phyloP scores from a whole-genome alignment of 2,329 filamentous ascomycete genomes.

The Hypoxylon sp. region DNA sequence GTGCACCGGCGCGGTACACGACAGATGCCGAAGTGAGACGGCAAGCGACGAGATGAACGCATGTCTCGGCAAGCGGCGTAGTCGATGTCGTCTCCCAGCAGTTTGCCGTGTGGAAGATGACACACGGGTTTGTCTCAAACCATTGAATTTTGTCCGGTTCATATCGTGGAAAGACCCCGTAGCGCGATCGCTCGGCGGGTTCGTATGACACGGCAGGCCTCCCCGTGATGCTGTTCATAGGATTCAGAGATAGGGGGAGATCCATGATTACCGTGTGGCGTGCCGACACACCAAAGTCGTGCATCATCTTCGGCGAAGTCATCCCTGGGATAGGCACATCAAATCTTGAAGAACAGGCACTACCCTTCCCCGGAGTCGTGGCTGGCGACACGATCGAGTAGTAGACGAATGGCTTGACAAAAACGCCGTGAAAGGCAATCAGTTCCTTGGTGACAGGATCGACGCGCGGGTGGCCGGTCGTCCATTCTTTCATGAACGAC shows the following conservation, averaged over 20 bases:
- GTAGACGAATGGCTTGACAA: conserved; percentile 70
- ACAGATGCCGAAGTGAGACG: conserved; percentile 71
- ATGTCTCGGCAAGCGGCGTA: conserved; percentile 42
- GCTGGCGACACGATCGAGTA: conserved; percentile 60
- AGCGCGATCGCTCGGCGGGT: conserved; percentile 63
- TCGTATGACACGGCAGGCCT: conserved; percentile 68
- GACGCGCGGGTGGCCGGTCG: conserved; percentile 73
- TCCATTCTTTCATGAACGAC: conserved; percentile 74
- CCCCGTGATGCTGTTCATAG: conserved; percentile 65
- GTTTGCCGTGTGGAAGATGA: conserved; percentile 77
- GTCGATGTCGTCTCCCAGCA: conserved; percentile 65
- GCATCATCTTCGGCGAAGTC: conserved; percentile 74
- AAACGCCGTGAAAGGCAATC: conserved; percentile 72
- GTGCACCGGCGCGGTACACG: conserved; percentile 70
- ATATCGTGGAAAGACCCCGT: conserved; percentile 72
- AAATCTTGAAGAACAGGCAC: conserved; percentile 48
- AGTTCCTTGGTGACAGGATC: conserved; percentile 71
- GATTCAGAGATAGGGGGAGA: conserved; percentile 70
- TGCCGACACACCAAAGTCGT: conserved; percentile 74
- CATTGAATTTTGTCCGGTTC: conserved; percentile 65
- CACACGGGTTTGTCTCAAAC: conserved; percentile 73
- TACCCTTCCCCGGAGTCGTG: conserved; percentile 37
- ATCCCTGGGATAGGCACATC: conserved; percentile 68
- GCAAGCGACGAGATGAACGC: conserved; percentile 71
- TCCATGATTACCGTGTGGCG: conserved; percentile 73